Percentiles rank a stretch among this genome's conserved stretches.
Conservation (phyloP, 2,329 filamentous ascomycete genomes). For the Rutstroemia sydowiana region DNA sequence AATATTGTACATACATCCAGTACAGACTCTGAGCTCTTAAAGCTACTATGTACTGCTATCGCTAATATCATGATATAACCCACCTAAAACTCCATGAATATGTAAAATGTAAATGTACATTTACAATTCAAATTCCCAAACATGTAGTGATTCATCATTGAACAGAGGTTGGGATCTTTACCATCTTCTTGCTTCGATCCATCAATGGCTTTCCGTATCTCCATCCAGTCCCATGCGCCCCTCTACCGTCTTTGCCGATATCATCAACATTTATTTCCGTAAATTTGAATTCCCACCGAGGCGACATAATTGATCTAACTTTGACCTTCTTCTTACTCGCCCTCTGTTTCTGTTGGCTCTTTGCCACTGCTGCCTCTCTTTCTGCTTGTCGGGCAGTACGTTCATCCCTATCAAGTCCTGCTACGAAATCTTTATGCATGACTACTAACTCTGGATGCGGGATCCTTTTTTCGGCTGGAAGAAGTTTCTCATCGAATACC, state of each 20-base stretch:
- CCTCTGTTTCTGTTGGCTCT: conserved; percentile 35
- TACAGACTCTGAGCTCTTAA: not conserved
- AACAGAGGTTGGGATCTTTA: conserved; percentile 62
- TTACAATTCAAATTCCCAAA: not conserved
- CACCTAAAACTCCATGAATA: conserved; percentile 7
- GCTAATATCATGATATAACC: conserved; percentile 6
- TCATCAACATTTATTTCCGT: conserved; percentile 50
- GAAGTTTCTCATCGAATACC: conserved; percentile 53
- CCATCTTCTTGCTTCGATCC: conserved; percentile 54
- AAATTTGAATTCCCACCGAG: conserved; percentile 57
- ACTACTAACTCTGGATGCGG: conserved; percentile 55
- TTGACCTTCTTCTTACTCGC: conserved; percentile 32
- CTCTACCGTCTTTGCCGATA: conserved; percentile 47
- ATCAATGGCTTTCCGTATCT: conserved; percentile 56
- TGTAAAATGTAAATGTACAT: not conserved
- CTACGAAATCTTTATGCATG: conserved; percentile 42
- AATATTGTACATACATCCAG: not conserved
- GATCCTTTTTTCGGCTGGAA: conserved; percentile 53
- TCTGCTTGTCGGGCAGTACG: conserved; percentile 23
- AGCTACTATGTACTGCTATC: no score
- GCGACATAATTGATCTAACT: conserved; percentile 39
- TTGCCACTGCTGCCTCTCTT: conserved; percentile 34
- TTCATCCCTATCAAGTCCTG: conserved; percentile 31
- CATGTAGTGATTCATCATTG: conserved; percentile 16
- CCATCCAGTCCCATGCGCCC: conserved; percentile 47